phyloP scores from a whole-genome alignment of 805 yeast species.

The Soucietia sequanensis region DNA sequence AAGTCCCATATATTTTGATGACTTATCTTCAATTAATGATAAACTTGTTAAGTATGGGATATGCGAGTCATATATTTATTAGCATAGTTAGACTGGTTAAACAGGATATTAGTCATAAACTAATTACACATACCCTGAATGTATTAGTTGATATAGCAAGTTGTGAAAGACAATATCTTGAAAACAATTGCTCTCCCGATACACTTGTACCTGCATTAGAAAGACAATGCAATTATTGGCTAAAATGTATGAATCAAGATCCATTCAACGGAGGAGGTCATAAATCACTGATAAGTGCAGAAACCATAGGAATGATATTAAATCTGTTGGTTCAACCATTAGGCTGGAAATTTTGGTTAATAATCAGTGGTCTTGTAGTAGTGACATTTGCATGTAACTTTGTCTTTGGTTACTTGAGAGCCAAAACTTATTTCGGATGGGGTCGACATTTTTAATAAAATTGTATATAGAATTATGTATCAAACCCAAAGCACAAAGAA shows the following conservation, averaged over 20 bases:
- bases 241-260: conserved; percentile 62
- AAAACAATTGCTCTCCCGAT: conserved; percentile 58
- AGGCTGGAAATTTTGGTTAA: conserved; percentile 55
- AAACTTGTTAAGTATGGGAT: conserved; percentile 47
- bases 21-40: conserved; percentile 59
- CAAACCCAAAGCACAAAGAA: too few relatives aligned
- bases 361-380: conserved; percentile 40
- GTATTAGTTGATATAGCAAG: conserved; percentile 50
- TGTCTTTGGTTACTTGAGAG: conserved; percentile 65
- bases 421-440: conserved; percentile 46
- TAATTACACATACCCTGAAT: conserved; percentile 47
- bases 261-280: conserved; percentile 48
- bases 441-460: too few relatives aligned
- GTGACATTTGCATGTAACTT: conserved; percentile 61
- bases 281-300: conserved; percentile 55
- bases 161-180: conserved; percentile 51
- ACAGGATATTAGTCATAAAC: conserved; percentile 51
- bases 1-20: conserved; percentile 54
- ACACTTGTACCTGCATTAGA: conserved; percentile 58
- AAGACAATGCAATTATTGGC: conserved; percentile 59
- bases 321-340: conserved; percentile 69
- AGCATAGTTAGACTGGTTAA: conserved; percentile 48
- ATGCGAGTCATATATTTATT: conserved; percentile 43
- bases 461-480: too few relatives aligned
- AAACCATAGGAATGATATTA: conserved; percentile 57